Percentiles rank a stretch among this genome's conserved stretches.
These are phyloP conservation scores for Phytopythium kandeliae DNA, from an alignment of 352 stramenopile species.

Conservation along the genomic window DNA sequence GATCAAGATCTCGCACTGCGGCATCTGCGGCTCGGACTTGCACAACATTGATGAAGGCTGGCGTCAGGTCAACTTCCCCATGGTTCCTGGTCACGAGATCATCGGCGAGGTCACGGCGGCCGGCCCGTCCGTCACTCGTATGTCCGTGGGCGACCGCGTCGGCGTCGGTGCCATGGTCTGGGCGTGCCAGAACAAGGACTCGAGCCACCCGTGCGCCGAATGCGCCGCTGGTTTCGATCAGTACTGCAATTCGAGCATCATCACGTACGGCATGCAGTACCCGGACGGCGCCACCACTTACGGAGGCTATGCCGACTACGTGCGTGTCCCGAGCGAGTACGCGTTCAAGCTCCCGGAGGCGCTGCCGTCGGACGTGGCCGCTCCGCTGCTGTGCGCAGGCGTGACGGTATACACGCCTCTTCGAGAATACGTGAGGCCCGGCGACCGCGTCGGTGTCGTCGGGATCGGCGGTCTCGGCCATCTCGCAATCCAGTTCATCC, in stretches of 20 bases:
- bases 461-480: conserved; percentile 77
- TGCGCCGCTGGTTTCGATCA: too few species aligned
- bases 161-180: too few species aligned
- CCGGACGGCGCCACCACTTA: background rate
- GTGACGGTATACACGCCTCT: conserved; percentile 78
- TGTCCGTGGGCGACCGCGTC: too few species aligned
- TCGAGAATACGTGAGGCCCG: conserved; percentile 36
- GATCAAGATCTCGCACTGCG: too few species aligned
- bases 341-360: conserved; percentile 67
- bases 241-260: background rate
- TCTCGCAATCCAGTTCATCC: conserved; percentile 65
- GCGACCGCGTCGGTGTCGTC: conserved; percentile 54
- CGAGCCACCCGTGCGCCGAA: too few species aligned
- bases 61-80: too few species aligned
- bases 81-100: too few species aligned
- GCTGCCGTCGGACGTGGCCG: conserved; percentile 35
- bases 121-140: too few species aligned
- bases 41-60: too few species aligned
- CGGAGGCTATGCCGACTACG: background rate
- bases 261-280: background rate
- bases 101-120: too few species aligned
- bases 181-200: too few species aligned
- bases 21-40: too few species aligned
- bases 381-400: conserved; percentile 14
- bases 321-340: conserved; percentile 5